phyloP scores from a whole-genome alignment of 768 basidiomycete genomes.

The Leccinum ochraceum region DNA sequence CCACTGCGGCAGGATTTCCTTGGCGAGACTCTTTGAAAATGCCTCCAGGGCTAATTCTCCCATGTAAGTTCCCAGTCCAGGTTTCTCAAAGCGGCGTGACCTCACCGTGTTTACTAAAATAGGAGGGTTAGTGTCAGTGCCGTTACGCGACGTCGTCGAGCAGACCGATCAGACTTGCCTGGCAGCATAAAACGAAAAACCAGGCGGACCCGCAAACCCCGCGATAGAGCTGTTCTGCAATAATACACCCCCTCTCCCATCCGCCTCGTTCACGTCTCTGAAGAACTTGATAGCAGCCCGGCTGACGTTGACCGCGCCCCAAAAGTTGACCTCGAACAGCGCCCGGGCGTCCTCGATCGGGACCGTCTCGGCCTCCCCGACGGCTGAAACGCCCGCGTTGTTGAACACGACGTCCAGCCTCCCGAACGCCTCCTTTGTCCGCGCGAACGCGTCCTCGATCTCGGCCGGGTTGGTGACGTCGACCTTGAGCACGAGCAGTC shows the following conservation, averaged over 20 bases:
- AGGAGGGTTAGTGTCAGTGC: background rate
- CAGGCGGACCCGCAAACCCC: conserved; percentile 24
- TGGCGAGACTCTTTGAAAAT: conserved; percentile 33
- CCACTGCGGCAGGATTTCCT: conserved; percentile 43
- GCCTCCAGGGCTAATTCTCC: conserved; percentile 34
- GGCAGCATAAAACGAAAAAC: conserved; percentile 21
- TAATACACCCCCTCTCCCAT: conserved; percentile 23
- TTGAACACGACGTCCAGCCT: conserved; percentile 22
- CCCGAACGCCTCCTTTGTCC: conserved; percentile 12
- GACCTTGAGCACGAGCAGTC: conserved; percentile 18
- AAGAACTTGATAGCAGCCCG: conserved; percentile 32
- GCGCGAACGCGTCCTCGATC: conserved; percentile 13
- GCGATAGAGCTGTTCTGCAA: conserved; percentile 36
- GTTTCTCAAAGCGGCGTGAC: background rate
- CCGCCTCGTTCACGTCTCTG: conserved; percentile 36
- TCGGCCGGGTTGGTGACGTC: conserved; percentile 16
- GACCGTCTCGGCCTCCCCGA: conserved; percentile 27
- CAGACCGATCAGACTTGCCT: conserved; percentile 9
- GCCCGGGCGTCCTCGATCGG: conserved; percentile 20
- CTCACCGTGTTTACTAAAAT: conserved; percentile 23
- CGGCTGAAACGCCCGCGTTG: conserved; percentile 25
- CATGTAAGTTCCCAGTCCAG: background rate
- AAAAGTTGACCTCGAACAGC: conserved; percentile 33
- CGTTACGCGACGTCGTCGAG: conserved; percentile 7
- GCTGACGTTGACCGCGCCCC: conserved; percentile 29